Conservation (phyloP, 257 asterid species). For the Solanum paucissectum region DNA sequence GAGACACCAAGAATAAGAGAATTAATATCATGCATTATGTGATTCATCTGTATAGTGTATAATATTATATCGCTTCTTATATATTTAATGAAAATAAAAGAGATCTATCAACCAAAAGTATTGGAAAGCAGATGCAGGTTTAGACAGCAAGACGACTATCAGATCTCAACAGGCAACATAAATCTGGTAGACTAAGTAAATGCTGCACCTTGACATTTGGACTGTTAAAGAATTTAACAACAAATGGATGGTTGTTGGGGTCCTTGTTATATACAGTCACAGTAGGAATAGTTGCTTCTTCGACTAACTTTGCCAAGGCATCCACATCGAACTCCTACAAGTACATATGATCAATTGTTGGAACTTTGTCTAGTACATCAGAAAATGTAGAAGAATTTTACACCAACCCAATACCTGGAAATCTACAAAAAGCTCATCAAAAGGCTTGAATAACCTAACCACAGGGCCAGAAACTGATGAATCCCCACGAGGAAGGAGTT, state of each 20-base stretch:
- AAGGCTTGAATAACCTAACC: slow-evolving; percentile 84
- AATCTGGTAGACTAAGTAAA: background rate
- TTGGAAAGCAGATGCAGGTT: background rate
- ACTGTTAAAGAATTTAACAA: slow-evolving; percentile 56
- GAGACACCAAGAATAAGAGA: background rate
- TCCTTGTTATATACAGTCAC: slow-evolving; percentile 78
- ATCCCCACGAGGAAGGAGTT: slow-evolving; percentile 80
- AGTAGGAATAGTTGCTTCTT: slow-evolving; percentile 65
- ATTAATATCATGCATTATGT: background rate
- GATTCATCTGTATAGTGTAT: background rate
- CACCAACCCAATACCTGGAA: slow-evolving; percentile 34
- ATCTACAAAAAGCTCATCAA: slow-evolving; percentile 83
- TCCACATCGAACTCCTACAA: slow-evolving; percentile 81
- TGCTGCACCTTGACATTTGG: slow-evolving; percentile 52
- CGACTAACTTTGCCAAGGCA: slow-evolving; percentile 62
- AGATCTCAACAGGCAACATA: background rate
- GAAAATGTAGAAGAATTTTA: background rate
- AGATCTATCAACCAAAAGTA: background rate
- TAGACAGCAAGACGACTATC: background rate
- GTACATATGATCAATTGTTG: slow-evolving; percentile 2
- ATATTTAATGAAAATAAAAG: background rate
- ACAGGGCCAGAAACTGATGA: slow-evolving; percentile 63
- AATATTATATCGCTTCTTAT: background rate
- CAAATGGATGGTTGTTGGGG: slow-evolving; percentile 69
- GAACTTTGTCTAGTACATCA: background rate